Base-by-base conservation (phyloP, 129 eudicot genomes). In the Flaveria sonorensis region DNA sequence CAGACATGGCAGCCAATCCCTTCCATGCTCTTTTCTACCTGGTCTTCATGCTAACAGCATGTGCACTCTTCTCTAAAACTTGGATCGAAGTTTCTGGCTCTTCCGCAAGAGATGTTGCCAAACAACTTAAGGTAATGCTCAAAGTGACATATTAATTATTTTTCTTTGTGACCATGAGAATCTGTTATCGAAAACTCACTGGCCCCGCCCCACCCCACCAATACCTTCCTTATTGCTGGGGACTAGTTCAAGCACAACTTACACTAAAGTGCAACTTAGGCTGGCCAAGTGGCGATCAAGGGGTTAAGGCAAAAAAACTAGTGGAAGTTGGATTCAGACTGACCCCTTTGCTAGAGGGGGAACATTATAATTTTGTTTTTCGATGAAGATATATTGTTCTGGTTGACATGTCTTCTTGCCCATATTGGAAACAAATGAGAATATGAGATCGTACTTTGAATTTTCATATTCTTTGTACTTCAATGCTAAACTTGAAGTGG, bases 11-110 rank as follows among this genome's bases (percentile, higher is more conserved):
- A 52, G 90, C 92, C 77, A 73, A 85, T 66, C 96, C 92, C 20
- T 83, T 87, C 82, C 92, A 89, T 77, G 92, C 88, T 12, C 83
- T 87, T 21, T 87, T 90, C 48, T 87, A 90, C 72, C 68, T 86
- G n/a, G 84, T 84, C 64, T 90, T 87, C 80, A 90, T 90, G 92
- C 73, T 90, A 24, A 76, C 93, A 21, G 90, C 90, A 3, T 88
- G 90, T 77, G 89, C 93, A 32, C 79, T 90, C 9, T 84, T 90
- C 67, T 90, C 93, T 18, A 90, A 90, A 72, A 88, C 87, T 0
- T 90, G 92, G 90, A 88, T 88, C 39, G 92, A 86, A 71, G 96
- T 85, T 52, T 86, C 96, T 43, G 90, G 92, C n/a, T 88, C 89
- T 4, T 87, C 96, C 1, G 92, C 90, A 16, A 88, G 71, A 77